Conservation (phyloP, 1,139 yeast genomes). For the Pichia sp. region DNA sequence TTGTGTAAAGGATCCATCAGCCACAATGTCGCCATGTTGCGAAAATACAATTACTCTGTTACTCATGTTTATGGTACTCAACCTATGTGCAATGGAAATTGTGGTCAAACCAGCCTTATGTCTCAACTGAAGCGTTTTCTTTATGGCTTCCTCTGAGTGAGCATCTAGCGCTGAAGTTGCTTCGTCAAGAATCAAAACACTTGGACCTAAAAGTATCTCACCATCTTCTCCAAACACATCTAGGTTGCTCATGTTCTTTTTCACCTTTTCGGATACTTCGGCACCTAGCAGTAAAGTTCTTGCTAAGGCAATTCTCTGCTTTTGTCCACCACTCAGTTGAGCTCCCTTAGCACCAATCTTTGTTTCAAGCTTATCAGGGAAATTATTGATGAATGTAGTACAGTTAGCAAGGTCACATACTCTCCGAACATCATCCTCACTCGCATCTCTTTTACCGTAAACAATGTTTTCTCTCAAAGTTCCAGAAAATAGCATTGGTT, state of each 20-base stretch:
- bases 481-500: constrained; percentile 85
- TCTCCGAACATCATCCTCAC: constrained; percentile 57
- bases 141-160: constrained; percentile 80
- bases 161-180: constrained; percentile 81
- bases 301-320: constrained; percentile 80
- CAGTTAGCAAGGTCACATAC: constrained; percentile 83
- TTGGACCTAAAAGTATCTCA: constrained; percentile 44
- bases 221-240: constrained; percentile 19
- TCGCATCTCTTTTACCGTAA: constrained; percentile 64
- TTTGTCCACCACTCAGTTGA: constrained; percentile 83
- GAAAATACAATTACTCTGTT: constrained; percentile 78
- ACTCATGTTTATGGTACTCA: constrained; percentile 79
- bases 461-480: constrained; percentile 80
- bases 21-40: constrained; percentile 68
- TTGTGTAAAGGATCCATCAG: constrained; percentile 66
- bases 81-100: constrained; percentile 86
- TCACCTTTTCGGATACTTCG: constrained; percentile 15
- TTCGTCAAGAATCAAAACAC: constrained; percentile 69
- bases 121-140: constrained; percentile 50
- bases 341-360: constrained; percentile 84
- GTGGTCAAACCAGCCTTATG: constrained; percentile 72
- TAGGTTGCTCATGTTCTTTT: constrained; percentile 7
- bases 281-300: constrained; percentile 61
- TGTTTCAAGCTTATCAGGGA: constrained; percentile 82
- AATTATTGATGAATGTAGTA: constrained; percentile 61